phyloP scores from a whole-genome alignment of 495 filamentous ascomycete genomes.

The Tuber borchii region DNA sequence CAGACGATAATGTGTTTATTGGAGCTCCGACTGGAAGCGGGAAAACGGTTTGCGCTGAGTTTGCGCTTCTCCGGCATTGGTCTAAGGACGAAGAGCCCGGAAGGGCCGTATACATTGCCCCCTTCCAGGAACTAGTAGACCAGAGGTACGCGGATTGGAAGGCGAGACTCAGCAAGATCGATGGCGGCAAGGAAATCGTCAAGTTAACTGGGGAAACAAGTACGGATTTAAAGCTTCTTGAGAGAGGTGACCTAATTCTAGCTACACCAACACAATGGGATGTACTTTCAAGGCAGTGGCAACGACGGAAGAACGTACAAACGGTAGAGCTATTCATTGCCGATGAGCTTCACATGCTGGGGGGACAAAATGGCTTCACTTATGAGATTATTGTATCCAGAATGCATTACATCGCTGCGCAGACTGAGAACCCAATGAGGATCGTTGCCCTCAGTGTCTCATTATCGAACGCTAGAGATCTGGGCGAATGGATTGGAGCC shows the following conservation, averaged over 20 bases:
- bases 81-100: slow-evolving; percentile 58
- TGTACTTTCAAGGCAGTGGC: slow-evolving; percentile 89
- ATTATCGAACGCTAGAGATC: slow-evolving; percentile 82
- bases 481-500: slow-evolving; percentile 99
- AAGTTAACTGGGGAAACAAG: slow-evolving; percentile 93
- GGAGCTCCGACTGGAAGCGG: slow-evolving; percentile 86
- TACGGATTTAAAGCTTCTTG: slow-evolving; percentile 81
- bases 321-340: slow-evolving; percentile 87
- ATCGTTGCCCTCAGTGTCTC: slow-evolving; percentile 89
- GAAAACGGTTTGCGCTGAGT: slow-evolving; percentile 94
- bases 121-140: slow-evolving; percentile 92
- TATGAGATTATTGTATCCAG: slow-evolving; percentile 95
- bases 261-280: slow-evolving; percentile 95
- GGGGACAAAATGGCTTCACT: slow-evolving; percentile 77
- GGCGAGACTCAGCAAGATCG: slow-evolving; percentile 61
- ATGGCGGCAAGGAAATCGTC: slow-evolving; percentile 82
- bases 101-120: slow-evolving; percentile 87
- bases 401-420: slow-evolving; percentile 92
- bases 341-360: slow-evolving; percentile 94
- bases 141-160: slow-evolving; percentile 73
- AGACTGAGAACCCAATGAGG: slow-evolving; percentile 75
- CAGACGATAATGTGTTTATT: slow-evolving; percentile 88
- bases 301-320: slow-evolving; percentile 88
- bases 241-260: slow-evolving; percentile 81
- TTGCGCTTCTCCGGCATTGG: slow-evolving; percentile 88